These are phyloP conservation scores for Lactifluus subvellereus DNA, from an alignment of 768 basidiomycete genomes.

Conservation along the genomic window DNA sequence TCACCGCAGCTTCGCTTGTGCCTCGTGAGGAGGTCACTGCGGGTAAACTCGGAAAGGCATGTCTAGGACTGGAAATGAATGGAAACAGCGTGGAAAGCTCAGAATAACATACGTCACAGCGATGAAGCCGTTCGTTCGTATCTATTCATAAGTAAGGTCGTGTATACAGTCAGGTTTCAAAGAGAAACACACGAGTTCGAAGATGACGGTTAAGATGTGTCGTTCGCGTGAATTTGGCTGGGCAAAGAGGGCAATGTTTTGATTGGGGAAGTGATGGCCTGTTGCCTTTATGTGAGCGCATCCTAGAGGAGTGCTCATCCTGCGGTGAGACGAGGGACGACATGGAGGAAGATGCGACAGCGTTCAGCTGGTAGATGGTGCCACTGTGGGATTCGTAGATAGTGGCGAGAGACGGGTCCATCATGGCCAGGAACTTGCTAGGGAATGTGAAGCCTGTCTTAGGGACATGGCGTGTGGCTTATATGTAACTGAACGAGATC, in stretches of 20 bases:
- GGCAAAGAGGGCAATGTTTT: slow-evolving; percentile 56
- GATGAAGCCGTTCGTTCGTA: slow-evolving; percentile 58
- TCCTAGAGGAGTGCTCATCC: slow-evolving; percentile 37
- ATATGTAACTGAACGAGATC: slow-evolving; percentile 13
- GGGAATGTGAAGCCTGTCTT: not conserved
- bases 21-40: slow-evolving; percentile 59
- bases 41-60: slow-evolving; percentile 60
- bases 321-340: slow-evolving; percentile 11
- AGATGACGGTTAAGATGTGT: slow-evolving; percentile 63
- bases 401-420: slow-evolving; percentile 11
- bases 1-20: slow-evolving; percentile 64
- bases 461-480: slow-evolving; percentile 8
- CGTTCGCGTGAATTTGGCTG: slow-evolving; percentile 61
- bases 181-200: slow-evolving; percentile 47
- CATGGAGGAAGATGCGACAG: slow-evolving; percentile 20
- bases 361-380: slow-evolving; percentile 14
- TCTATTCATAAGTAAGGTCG: slow-evolving; percentile 34
- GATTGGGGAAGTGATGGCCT: slow-evolving; percentile 58
- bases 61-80: slow-evolving; percentile 34
- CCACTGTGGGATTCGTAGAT: slow-evolving; percentile 8
- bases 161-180: not conserved
- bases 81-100: not conserved
- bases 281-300: slow-evolving; percentile 49
- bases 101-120: slow-evolving; percentile 44
- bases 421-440: not conserved